Percentiles rank a stretch among this genome's conserved stretches.
These are phyloP conservation scores for Phallus indusiatus DNA, from an alignment of 768 basidiomycete genomes.

Conservation along the genomic window DNA sequence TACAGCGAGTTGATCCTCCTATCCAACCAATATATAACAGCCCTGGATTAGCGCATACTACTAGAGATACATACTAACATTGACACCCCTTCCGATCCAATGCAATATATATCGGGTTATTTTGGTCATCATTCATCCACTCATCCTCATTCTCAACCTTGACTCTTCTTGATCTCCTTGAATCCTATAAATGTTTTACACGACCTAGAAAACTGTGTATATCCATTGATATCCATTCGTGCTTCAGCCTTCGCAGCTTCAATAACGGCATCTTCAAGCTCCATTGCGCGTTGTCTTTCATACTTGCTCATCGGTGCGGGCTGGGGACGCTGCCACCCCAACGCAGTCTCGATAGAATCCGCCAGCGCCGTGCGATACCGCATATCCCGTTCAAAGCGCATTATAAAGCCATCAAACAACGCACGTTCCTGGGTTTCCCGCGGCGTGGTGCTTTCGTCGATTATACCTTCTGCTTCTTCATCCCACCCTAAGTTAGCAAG, in stretches of 20 bases:
- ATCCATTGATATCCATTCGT: not conserved
- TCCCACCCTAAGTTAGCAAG: slow-evolving; percentile 61
- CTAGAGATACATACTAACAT: too few relatives aligned
- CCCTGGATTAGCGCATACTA: too few relatives aligned
- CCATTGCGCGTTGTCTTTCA: not conserved
- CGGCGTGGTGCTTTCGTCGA: slow-evolving; percentile 18
- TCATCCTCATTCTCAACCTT: not conserved
- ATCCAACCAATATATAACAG: too few relatives aligned
- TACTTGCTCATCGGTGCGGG: slow-evolving; percentile 3
- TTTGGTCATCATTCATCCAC: too few relatives aligned
- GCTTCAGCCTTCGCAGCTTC: not conserved
- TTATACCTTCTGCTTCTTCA: slow-evolving; percentile 44
- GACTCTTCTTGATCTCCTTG: not conserved
- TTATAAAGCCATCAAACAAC: not conserved
- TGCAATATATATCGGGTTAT: too few relatives aligned
- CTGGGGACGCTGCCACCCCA: not conserved
- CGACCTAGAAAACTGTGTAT: not conserved
- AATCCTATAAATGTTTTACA: slow-evolving; percentile 3
- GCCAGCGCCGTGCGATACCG: slow-evolving; percentile 3
- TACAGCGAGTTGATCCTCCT: too few relatives aligned
- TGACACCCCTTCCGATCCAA: too few relatives aligned
- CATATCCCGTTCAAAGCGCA: slow-evolving; percentile 7
- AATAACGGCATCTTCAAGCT: slow-evolving; percentile 1
- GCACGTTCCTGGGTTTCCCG: not conserved
- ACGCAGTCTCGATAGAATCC: not conserved